Evolutionary conservation across 305 asterid species (phyloP), one percentile per base, ranked within the genome.

Genomic region (Solanum hybrid): DNA sequence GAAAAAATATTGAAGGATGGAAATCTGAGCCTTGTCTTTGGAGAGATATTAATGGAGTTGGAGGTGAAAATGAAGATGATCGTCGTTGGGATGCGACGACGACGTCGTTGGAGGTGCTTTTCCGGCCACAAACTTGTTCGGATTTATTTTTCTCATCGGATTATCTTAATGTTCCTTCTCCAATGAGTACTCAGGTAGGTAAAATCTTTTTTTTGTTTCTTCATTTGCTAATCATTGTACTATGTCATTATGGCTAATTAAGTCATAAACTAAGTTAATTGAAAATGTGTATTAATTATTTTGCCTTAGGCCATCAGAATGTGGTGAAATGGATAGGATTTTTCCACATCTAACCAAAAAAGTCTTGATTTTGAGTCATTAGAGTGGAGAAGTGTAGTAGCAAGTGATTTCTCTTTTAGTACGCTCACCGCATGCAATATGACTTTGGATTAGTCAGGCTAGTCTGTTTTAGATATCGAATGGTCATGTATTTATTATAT

Each of bases 61-160:
- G 71, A 67, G 90, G 36, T 16, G 87, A 86, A 11, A 89, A 22
- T 26, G 18, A 42, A 33, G 89, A 16, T 61, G 40, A 64, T 79
- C 89, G 86, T 89, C 86, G 14, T 77, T 89, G 69, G 24, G 24
- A 57, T 20, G 69, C 4, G 24, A 57, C 2, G 39, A 88, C 87
- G 5, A 92, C 91, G 36, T 83, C 87, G n/a, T 90, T 77, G 71
- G 96, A 89, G 77, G 92, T 94, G 31, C 92, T 94, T 86, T 92
- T 51, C 92, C 95, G 96, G 85, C 97, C 95, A 14, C 90, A 77
- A 87, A 95, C 97, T 24, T 94, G 95, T 71, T 31, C 92, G 18
- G 94, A 95, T 89, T 77, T 95, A 71, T 95, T 94, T 89, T 57
- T 89, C 20, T 91, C 95, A 2, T 89, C 94, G 69, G 95, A 93